These are phyloP conservation scores for Hemileia vastatrix DNA, from an alignment of 1,284 basidiomycete genomes.

Conservation along the genomic window DNA sequence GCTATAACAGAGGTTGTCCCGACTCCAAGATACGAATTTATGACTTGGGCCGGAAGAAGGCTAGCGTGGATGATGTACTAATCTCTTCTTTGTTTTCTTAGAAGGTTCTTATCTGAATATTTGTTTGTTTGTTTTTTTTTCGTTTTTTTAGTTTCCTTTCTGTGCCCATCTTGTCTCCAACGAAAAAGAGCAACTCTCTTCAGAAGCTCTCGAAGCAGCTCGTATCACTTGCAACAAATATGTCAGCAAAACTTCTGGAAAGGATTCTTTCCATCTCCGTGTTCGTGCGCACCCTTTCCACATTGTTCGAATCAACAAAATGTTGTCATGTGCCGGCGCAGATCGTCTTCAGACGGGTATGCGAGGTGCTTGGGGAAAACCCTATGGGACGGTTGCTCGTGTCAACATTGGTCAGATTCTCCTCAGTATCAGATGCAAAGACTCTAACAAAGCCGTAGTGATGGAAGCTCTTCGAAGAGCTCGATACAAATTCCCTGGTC, in stretches of 20 bases:
- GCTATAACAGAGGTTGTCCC: slow-evolving; percentile 97
- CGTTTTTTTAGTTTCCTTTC: slow-evolving; percentile 31
- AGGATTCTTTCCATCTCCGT: slow-evolving; percentile 97
- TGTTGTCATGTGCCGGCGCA: slow-evolving; percentile 97
- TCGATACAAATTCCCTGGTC: slow-evolving; percentile 64
- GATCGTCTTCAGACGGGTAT: slow-evolving; percentile 98
- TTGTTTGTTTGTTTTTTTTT: slow-evolving; percentile 54
- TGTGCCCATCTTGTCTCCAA: slow-evolving; percentile 85
- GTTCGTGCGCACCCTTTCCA: slow-evolving; percentile 98
- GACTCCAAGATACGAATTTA: slow-evolving; percentile 89
- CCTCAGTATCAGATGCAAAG: slow-evolving; percentile 89
- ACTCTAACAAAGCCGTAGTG: slow-evolving; percentile 74
- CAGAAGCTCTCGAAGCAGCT: slow-evolving; percentile 92
- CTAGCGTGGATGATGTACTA: slow-evolving; percentile 85
- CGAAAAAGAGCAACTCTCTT: slow-evolving; percentile 95
- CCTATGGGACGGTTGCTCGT: slow-evolving; percentile 87
- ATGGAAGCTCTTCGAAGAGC: slow-evolving; percentile 94
- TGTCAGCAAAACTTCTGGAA: slow-evolving; percentile 93
- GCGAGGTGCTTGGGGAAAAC: slow-evolving; percentile 99
- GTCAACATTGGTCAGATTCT: slow-evolving; percentile 97
- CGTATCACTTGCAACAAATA: slow-evolving; percentile 99
- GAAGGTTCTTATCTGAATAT: neutral
- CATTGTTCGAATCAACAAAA: slow-evolving; percentile 99
- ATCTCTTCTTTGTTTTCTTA: neutral
- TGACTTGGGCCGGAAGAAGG: slow-evolving; percentile 89